Evolutionary conservation across 805 yeast genomes (phyloP), one percentile per base, ranked within the genome.

Genomic region (Candida parachauliodes): DNA sequence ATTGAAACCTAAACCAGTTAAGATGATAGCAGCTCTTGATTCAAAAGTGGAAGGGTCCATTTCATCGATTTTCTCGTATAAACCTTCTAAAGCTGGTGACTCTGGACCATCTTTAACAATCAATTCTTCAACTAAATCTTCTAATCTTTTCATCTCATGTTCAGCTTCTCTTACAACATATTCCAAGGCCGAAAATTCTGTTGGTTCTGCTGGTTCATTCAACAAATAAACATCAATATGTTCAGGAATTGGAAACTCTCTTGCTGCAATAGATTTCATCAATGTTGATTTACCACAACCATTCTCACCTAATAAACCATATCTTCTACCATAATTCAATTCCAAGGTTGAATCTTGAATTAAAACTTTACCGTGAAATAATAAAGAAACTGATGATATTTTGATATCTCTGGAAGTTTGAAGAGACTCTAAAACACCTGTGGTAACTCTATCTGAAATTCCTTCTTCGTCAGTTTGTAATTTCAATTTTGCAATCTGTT

Each of bases 201-300:
- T 76, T 44, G 98, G 89, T 55, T 81, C 96, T 45, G 98, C 98
- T 28, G 98, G 98, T 74, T 93, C 98, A 65, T 93, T 93, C 65
- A 93, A 76, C 50, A 93, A 71, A 59, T 93, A 93, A 42, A 93
- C 76, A 70, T 93, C 98, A 51, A 93, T 87, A 48, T 73, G 77
- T 49, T 83, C 93, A 30, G 98, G 98, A 51, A 91, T 76, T 42
- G 98, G 98, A 68, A 76, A 93, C 68, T 93, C 98, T 64, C 96
- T 80, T 36, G 95, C 94, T 42, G 98, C 97, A 53, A 93, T 65
- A 28, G 98, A 84, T 65, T 87, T 87, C 61, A 93, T 71, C 55
- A 93, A 81, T 17, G 98, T 93, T 33, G 97, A 88, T 69, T 93
- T 93, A 72, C 98, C 98, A 72, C 98, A 93, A 49, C 98, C 98